These are phyloP conservation scores for Arctostaphylos glauca DNA, from an alignment of 148 eudicot genomes.

Conservation along the genomic window DNA sequence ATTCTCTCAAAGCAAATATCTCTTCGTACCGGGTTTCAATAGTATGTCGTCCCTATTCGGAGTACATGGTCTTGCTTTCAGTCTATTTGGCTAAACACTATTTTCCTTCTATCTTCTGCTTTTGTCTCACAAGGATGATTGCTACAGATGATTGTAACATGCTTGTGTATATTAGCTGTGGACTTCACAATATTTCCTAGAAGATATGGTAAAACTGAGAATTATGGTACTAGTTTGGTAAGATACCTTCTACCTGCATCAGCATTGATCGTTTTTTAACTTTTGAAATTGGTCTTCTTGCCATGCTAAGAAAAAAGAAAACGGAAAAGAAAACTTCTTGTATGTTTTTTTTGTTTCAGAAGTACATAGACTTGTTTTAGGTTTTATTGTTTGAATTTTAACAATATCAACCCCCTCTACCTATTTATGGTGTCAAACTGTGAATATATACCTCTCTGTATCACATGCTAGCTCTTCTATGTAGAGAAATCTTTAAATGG, in stretches of 20 bases:
- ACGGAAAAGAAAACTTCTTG: too few species aligned
- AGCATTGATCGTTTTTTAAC: not conserved
- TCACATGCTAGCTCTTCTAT: not conserved
- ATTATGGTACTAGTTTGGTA: constrained; percentile 93
- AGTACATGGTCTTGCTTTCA: not conserved
- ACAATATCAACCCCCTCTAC: not conserved
- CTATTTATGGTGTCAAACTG: not conserved
- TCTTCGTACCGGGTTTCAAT: constrained; percentile 73
- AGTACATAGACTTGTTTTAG: too few species aligned
- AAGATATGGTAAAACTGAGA: constrained; percentile 90
- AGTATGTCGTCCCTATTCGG: constrained; percentile 34
- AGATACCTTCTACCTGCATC: constrained; percentile 22
- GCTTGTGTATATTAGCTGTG: constrained; percentile 86
- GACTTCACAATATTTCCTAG: constrained; percentile 93
- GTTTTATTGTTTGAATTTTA: not conserved
- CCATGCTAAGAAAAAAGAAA: too few species aligned
- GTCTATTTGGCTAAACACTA: constrained; percentile 11
- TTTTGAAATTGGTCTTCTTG: not conserved
- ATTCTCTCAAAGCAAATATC: constrained; percentile 48
- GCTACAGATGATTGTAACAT: constrained; percentile 81
- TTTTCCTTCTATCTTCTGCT: constrained; percentile 18
- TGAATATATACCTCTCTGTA: not conserved
- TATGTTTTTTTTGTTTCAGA: too few species aligned
- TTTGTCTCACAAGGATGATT: constrained; percentile 41
- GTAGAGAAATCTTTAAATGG: not conserved